Evolutionary conservation across 2,329 filamentous ascomycete genomes (phyloP).

Genomic region (Didymella segeticola): DNA sequence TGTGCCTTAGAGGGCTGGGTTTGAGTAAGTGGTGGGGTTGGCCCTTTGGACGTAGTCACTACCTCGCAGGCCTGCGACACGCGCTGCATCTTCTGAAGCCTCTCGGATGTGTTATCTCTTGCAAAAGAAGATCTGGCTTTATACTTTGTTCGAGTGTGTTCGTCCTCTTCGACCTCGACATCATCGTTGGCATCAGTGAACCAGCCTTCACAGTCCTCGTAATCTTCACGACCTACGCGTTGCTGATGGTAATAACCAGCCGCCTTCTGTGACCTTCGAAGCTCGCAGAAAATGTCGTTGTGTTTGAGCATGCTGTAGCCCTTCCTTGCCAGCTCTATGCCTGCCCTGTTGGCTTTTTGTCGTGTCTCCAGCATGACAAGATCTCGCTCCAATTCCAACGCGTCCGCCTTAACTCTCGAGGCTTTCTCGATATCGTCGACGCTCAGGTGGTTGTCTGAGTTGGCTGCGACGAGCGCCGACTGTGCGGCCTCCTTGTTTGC

Average conservation of each 20-base stretch:
- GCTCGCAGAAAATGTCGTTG: not conserved
- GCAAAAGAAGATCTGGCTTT: too few species aligned
- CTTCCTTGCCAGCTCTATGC: not conserved
- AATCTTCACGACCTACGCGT: too few species aligned
- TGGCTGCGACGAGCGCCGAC: not conserved
- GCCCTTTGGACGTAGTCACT: not conserved
- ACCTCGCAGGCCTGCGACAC: too few species aligned
- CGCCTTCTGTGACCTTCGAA: too few species aligned
- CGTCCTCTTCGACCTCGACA: not conserved
- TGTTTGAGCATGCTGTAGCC: not conserved
- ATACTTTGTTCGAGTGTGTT: not conserved
- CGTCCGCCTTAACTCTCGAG: not conserved
- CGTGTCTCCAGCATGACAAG: not conserved
- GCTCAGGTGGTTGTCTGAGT: not conserved
- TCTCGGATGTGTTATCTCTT: too few species aligned
- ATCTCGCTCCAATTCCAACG: conserved; percentile 5
- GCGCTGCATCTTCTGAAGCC: too few species aligned
- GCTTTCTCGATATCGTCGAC: not conserved
- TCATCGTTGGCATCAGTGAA: not conserved
- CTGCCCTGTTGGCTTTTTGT: not conserved
- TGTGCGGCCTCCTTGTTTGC: not conserved
- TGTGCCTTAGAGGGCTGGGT: not conserved
- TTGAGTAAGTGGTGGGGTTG: not conserved
- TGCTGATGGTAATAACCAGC: too few species aligned
- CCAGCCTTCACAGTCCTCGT: too few species aligned